Conservation (phyloP, 2,329 filamentous ascomycete genomes). For the Aureobasidium leucospermi region DNA sequence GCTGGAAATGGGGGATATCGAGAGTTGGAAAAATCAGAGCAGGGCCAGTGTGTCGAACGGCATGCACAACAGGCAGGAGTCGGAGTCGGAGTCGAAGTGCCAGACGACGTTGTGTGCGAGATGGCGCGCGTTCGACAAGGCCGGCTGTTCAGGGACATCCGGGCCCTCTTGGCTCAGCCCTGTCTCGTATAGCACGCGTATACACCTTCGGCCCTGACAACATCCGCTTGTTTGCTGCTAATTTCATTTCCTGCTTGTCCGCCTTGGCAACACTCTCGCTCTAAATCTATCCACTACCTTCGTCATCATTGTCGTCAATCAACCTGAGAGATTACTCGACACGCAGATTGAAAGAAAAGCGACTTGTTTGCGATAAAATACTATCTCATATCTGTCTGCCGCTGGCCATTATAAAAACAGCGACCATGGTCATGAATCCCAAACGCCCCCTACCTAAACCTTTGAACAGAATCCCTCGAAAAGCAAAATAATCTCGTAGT, state of each 20-base stretch:
- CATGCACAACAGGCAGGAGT: background rate
- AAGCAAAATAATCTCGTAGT: conserved; percentile 13
- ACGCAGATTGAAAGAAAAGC: background rate
- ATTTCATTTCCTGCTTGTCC: background rate
- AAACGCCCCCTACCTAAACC: conserved; percentile 3
- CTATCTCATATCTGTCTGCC: background rate
- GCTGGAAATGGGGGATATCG: background rate
- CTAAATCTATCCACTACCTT: background rate
- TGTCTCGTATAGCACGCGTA: background rate
- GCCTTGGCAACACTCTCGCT: background rate
- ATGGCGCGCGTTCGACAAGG: conserved; percentile 1
- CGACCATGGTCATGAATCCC: conserved; percentile 3
- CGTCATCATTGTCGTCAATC: background rate
- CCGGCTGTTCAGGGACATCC: background rate
- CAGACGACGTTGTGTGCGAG: conserved; percentile 7
- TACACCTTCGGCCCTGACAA: background rate
- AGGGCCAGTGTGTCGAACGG: background rate
- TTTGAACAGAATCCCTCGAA: conserved; percentile 8
- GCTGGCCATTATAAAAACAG: background rate
- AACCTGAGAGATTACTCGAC: background rate
- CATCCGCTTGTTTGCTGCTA: background rate
- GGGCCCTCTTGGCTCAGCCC: background rate
- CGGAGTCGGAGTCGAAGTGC: background rate
- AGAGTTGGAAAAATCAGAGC: background rate
- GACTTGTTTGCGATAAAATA: conserved; percentile 11